Evolutionary conservation across 1,284 basidiomycete species (phyloP).

Genomic region (Rhodotorula sp.): DNA sequence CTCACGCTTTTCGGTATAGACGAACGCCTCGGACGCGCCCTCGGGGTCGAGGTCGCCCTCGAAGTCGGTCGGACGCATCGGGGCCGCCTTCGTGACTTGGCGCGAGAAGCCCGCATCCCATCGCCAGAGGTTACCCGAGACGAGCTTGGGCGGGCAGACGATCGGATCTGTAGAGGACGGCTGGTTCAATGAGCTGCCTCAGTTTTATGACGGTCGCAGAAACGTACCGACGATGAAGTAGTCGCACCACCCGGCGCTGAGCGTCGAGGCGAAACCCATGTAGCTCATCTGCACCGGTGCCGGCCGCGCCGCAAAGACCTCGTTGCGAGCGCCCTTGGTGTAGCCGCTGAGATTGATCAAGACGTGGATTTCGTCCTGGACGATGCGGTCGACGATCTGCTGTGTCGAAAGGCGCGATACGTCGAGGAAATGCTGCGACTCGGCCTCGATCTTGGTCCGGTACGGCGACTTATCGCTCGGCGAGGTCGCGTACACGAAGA

Average conservation of each 20-base stretch:
- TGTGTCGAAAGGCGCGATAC: constrained; percentile 58
- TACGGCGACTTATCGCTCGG: constrained; percentile 60
- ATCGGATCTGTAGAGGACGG: constrained; percentile 54
- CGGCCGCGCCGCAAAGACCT: constrained; percentile 63
- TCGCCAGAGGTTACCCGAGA: constrained; percentile 54
- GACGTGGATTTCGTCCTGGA: constrained; percentile 60
- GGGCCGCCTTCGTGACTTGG: constrained; percentile 24
- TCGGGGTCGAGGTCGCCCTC: constrained; percentile 61
- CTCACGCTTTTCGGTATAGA: constrained; percentile 58
- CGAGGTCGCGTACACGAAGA: constrained; percentile 62
- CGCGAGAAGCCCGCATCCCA: constrained; percentile 17
- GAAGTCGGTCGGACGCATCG: constrained; percentile 48
- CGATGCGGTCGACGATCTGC: constrained; percentile 56
- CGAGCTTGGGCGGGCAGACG: constrained; percentile 58
- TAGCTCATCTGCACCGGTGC: constrained; percentile 64
- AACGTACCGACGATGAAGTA: constrained; percentile 56
- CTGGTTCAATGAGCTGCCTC: too few relatives aligned
- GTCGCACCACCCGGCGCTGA: constrained; percentile 64
- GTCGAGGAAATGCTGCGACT: constrained; percentile 58
- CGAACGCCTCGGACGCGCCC: constrained; percentile 56
- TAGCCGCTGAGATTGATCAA: constrained; percentile 54
- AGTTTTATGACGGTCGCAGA: too few relatives aligned
- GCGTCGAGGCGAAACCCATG: constrained; percentile 61
- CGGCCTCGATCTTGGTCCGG: constrained; percentile 59
- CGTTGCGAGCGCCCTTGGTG: constrained; percentile 66